Percentiles rank a stretch among this genome's conserved stretches.
Conservation (phyloP, 2,329 filamentous ascomycete genomes). For the Canariomyces notabilis region DNA sequence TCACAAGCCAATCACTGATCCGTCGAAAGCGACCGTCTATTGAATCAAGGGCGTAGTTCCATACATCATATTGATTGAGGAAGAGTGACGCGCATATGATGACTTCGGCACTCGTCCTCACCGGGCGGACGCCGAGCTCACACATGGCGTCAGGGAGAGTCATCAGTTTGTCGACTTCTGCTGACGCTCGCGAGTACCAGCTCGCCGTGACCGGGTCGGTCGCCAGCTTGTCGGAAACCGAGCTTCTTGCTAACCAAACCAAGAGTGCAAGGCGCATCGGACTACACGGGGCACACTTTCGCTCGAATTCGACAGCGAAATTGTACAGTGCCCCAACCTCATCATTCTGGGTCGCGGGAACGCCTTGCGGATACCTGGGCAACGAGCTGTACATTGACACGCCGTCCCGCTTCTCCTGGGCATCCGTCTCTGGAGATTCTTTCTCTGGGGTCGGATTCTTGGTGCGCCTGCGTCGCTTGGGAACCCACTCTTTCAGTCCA, state of each 20-base stretch:
- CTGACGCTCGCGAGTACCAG: conserved; percentile 9
- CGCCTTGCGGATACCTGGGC: background rate
- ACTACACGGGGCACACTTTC: conserved; percentile 6
- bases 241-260: conserved; percentile 11
- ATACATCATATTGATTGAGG: conserved; percentile 14
- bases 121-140: conserved; percentile 2
- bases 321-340: conserved; percentile 8
- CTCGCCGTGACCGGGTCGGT: background rate
- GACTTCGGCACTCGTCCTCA: conserved; percentile 7
- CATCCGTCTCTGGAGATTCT: background rate
- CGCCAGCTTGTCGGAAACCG: background rate
- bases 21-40: conserved; percentile 8
- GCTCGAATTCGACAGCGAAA: conserved; percentile 15
- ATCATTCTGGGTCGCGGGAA: conserved; percentile 4
- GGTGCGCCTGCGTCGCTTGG: conserved; percentile 15
- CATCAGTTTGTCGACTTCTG: conserved; percentile 9
- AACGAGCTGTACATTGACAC: background rate
- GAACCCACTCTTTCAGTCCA: conserved; percentile 19
- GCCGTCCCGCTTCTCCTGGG: background rate
- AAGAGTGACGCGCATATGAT: conserved; percentile 9
- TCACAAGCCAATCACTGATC: conserved; percentile 11
- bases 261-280: conserved; percentile 13
- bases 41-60: background rate
- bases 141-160: conserved; percentile 3
- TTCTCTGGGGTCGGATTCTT: conserved; percentile 4